Evolutionary conservation across 1,139 yeast species (phyloP).

Genomic region (Candida sojae): DNA sequence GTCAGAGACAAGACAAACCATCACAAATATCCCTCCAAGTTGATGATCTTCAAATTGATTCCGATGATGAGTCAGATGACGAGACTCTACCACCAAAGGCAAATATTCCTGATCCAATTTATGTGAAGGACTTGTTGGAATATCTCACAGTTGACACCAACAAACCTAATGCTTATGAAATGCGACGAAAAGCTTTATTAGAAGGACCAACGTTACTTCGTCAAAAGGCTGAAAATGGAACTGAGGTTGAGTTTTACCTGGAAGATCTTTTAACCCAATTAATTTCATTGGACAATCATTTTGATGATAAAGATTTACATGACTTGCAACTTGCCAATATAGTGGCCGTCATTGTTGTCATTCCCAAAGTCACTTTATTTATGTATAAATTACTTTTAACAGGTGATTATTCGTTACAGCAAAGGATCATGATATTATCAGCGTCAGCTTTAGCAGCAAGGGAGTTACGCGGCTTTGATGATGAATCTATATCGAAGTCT

Average conservation of each 20-base stretch:
- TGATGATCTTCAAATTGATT: constrained; percentile 12
- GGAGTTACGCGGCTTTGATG: constrained; percentile 59
- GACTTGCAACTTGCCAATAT: constrained; percentile 49
- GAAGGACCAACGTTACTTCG: constrained; percentile 57
- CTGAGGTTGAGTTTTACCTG: constrained; percentile 55
- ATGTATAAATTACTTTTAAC: constrained; percentile 44
- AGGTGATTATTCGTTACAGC: constrained; percentile 71
- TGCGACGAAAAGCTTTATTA: constrained; percentile 50
- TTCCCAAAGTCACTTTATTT: constrained; percentile 41
- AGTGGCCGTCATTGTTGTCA: constrained; percentile 53
- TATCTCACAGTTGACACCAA: constrained; percentile 50
- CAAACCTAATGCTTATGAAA: constrained; percentile 50
- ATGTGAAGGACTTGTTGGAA: constrained; percentile 60
- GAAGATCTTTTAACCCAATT: constrained; percentile 46
- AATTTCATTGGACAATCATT: constrained; percentile 51
- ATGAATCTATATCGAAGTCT: constrained; percentile 41
- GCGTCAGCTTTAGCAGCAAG: constrained; percentile 60
- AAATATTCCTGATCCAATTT: constrained; percentile 54
- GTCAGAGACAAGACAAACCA: constrained; percentile 6
- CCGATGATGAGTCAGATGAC: constrained; percentile 56
- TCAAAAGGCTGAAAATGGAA: constrained; percentile 52
- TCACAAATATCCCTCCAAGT: not conserved
- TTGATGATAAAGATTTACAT: constrained; percentile 52
- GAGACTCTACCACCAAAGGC: constrained; percentile 39
- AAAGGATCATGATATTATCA: constrained; percentile 56